phyloP scores from a whole-genome alignment of 208 protist species.

The Phytomonas sp. region DNA sequence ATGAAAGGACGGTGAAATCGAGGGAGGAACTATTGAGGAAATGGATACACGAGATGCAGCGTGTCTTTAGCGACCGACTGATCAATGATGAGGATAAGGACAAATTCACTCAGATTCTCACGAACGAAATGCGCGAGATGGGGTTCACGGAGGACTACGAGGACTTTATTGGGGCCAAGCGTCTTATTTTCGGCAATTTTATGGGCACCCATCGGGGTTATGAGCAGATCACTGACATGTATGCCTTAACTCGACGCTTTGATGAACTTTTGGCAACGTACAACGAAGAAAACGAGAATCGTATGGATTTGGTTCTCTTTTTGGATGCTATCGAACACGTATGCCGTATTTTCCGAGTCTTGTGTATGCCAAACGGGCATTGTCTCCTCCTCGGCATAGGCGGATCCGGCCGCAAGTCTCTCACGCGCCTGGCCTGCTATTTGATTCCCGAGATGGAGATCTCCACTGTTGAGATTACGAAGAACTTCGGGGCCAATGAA shows the following conservation, averaged over 20 bases:
- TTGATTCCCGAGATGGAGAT: conserved; percentile 91
- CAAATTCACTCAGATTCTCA: conserved; percentile 67
- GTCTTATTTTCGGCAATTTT: conserved; percentile 94
- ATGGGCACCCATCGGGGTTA: conserved; percentile 78
- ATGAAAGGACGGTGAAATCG: conserved; percentile 57
- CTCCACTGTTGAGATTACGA: conserved; percentile 95
- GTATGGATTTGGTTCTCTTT: conserved; percentile 96
- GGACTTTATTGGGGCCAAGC: conserved; percentile 46
- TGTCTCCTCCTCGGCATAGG: conserved; percentile 96
- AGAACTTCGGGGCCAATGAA: conserved; percentile 94
- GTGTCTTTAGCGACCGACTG: conserved; percentile 95
- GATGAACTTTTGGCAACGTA: conserved; percentile 87
- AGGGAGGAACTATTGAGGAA: conserved; percentile 67
- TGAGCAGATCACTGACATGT: conserved; percentile 87
- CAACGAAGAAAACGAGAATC: conserved; percentile 90
- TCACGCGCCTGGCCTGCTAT: conserved; percentile 92
- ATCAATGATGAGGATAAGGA: conserved; percentile 82
- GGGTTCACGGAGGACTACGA: conserved; percentile 55
- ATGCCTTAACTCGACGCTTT: conserved; percentile 52
- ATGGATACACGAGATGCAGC: conserved; percentile 95
- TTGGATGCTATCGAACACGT: conserved; percentile 96
- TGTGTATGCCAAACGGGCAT: conserved; percentile 92
- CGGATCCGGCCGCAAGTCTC: conserved; percentile 94
- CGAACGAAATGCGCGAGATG: conserved; percentile 53
- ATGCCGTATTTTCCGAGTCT: conserved; percentile 91